phyloP scores from a whole-genome alignment of 2,329 filamentous ascomycete genomes.

The Mycosphaerella arachidis region DNA sequence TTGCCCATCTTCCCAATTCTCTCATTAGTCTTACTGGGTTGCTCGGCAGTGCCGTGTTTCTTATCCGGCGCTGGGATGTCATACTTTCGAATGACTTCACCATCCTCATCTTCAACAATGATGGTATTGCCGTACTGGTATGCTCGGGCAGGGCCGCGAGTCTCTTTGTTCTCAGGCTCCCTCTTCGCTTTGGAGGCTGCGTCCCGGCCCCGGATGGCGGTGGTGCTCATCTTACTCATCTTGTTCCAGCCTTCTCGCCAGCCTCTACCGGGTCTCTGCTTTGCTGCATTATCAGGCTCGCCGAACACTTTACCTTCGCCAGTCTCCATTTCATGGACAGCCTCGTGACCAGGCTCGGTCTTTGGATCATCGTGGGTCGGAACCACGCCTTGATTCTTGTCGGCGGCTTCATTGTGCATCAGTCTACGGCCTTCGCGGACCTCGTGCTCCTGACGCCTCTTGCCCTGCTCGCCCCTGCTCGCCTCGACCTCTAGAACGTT shows the following conservation, averaged over 20 bases:
- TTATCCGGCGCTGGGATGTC: constrained; percentile 57
- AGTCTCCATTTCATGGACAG: constrained; percentile 62
- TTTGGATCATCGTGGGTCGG: constrained; percentile 45
- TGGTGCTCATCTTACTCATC: constrained; percentile 33
- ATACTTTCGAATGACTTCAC: constrained; percentile 81
- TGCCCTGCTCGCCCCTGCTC: constrained; percentile 36
- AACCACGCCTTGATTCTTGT: constrained; percentile 39
- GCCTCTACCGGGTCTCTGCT: constrained; percentile 35
- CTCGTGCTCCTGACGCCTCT: constrained; percentile 59
- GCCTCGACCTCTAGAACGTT: constrained; percentile 71
- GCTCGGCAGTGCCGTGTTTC: constrained; percentile 32
- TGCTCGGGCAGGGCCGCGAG: constrained; percentile 69
- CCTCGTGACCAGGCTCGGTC: constrained; percentile 39
- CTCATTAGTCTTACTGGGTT: constrained; percentile 36
- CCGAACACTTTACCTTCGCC: constrained; percentile 76
- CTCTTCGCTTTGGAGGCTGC: constrained; percentile 31
- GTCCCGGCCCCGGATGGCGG: constrained; percentile 39
- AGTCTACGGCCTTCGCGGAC: constrained; percentile 48
- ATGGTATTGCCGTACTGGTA: constrained; percentile 88
- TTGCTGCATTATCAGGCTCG: constrained; percentile 44
- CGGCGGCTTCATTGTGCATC: constrained; percentile 48
- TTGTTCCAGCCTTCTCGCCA: constrained; percentile 42
- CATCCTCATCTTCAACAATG: constrained; percentile 81
- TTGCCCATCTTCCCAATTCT: constrained; percentile 50
- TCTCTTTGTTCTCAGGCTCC: constrained; percentile 42